Evolutionary conservation across 2,329 filamentous ascomycete species (phyloP).

Genomic region (Pseudogymnoascus sp.): DNA sequence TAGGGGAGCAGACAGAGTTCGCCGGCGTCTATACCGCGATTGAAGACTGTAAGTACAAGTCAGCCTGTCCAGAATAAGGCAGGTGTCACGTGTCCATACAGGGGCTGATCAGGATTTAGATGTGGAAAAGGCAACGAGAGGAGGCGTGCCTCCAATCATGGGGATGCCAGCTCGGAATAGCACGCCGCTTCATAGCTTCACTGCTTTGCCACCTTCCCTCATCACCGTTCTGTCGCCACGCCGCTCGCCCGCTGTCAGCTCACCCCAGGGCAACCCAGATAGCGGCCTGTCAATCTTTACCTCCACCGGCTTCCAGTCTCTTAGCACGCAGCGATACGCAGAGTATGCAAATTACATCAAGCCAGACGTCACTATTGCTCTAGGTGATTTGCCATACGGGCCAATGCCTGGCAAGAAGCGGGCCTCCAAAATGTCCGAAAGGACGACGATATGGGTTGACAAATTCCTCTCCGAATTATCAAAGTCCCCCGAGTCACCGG

Average conservation of each 20-base stretch:
- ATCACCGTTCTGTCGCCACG: constrained; percentile 69
- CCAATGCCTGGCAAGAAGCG: constrained; percentile 58
- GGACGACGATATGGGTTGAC: constrained; percentile 74
- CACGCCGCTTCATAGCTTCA: constrained; percentile 66
- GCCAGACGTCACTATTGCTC: constrained; percentile 71
- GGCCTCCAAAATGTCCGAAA: constrained; percentile 72
- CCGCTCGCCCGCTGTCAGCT: constrained; percentile 64
- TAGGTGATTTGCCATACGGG: constrained; percentile 62
- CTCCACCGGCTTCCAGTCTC: constrained; percentile 70
- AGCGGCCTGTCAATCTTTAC: constrained; percentile 70
- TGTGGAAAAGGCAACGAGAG: constrained; percentile 48
- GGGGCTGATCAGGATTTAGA: constrained; percentile 34
- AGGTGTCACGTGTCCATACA: not conserved
- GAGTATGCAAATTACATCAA: constrained; percentile 53
- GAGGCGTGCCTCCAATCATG: constrained; percentile 43
- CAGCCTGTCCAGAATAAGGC: no score
- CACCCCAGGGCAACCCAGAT: constrained; percentile 62
- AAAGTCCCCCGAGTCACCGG: constrained; percentile 28
- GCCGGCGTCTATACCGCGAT: constrained; percentile 69
- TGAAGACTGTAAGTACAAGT: constrained; percentile 73
- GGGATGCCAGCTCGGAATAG: constrained; percentile 31
- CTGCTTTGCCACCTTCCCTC: constrained; percentile 56
- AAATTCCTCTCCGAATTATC: constrained; percentile 48
- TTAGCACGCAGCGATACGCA: constrained; percentile 62
- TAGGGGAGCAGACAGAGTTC: constrained; percentile 55